phyloP scores from a whole-genome alignment of 495 filamentous ascomycete species.

The Coniosporium apollinis region DNA sequence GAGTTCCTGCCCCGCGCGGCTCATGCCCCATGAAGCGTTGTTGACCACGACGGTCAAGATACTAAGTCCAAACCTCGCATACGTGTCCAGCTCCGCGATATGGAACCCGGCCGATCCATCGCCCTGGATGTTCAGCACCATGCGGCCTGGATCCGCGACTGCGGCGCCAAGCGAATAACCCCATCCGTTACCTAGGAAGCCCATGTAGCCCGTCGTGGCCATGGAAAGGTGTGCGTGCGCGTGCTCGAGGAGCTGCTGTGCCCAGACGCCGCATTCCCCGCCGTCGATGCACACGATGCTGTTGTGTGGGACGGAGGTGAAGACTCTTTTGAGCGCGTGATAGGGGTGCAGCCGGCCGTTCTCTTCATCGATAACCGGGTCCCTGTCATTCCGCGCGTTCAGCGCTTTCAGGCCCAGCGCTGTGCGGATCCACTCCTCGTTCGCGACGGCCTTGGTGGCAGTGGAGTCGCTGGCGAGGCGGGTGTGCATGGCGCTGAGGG shows the following conservation, averaged over 20 bases:
- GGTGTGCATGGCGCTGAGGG: constrained; percentile 2
- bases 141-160: constrained; percentile 6
- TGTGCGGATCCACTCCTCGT: constrained; percentile 11
- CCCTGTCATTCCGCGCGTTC: constrained; percentile 7
- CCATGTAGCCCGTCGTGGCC: constrained; percentile 12
- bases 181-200: constrained; percentile 16
- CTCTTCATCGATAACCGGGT: constrained; percentile 4
- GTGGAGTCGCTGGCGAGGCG: no score
- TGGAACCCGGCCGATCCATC: constrained; percentile 16
- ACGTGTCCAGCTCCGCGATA: constrained; percentile 15
- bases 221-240: constrained; percentile 8
- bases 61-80: constrained; percentile 8
- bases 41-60: constrained; percentile 13
- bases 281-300: constrained; percentile 14
- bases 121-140: constrained; percentile 16
- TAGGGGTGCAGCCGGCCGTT: constrained; percentile 15
- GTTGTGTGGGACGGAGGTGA: constrained; percentile 7
- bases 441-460: constrained; percentile 1
- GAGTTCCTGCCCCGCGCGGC: constrained; percentile 10
- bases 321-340: constrained; percentile 11
- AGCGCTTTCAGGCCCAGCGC: constrained; percentile 5
- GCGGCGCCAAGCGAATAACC: constrained; percentile 14
- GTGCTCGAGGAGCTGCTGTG: constrained; percentile 5
- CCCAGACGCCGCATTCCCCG: constrained; percentile 13
- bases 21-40: constrained; percentile 16